Evolutionary conservation across 352 stramenopile genomes (phyloP).

Genomic region (Phytophthora lateralis): DNA sequence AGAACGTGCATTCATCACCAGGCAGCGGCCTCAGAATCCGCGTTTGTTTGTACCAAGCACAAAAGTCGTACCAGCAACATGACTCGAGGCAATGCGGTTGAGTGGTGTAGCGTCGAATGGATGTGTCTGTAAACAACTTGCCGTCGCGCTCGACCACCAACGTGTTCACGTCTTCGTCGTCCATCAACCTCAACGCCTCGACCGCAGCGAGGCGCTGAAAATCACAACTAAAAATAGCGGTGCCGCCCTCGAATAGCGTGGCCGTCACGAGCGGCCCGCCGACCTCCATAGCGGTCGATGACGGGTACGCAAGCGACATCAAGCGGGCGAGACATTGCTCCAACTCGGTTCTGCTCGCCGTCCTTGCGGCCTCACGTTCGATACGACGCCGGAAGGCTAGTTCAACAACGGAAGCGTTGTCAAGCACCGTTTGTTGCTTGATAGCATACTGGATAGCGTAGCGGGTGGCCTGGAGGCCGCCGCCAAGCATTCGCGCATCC

Average conservation of each 20-base stretch:
- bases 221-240: conserved; percentile 21
- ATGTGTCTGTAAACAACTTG: conserved; percentile 20
- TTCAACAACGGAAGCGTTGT: conserved; percentile 32
- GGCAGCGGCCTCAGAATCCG: not conserved
- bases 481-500: conserved; percentile 24
- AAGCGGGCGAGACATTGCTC: conserved; percentile 22
- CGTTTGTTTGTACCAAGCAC: conserved; percentile 17
- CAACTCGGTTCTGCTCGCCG: not conserved
- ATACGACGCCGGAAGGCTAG: conserved; percentile 23
- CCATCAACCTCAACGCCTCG: conserved; percentile 26
- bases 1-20: conserved; percentile 1
- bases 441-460: conserved; percentile 32
- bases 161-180: conserved; percentile 17
- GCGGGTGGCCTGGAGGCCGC: conserved; percentile 14
- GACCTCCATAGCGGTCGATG: conserved; percentile 31
- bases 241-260: conserved; percentile 20
- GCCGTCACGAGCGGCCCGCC: conserved; percentile 28
- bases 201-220: conserved; percentile 25
- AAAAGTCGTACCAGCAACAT: conserved; percentile 31
- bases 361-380: conserved; percentile 3
- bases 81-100: conserved; percentile 16
- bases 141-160: conserved; percentile 6
- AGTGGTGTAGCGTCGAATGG: conserved; percentile 17
- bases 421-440: conserved; percentile 28
- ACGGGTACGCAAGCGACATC: conserved; percentile 23